phyloP scores from a whole-genome alignment of 352 stramenopile species.

The Phytophthora melonis region DNA sequence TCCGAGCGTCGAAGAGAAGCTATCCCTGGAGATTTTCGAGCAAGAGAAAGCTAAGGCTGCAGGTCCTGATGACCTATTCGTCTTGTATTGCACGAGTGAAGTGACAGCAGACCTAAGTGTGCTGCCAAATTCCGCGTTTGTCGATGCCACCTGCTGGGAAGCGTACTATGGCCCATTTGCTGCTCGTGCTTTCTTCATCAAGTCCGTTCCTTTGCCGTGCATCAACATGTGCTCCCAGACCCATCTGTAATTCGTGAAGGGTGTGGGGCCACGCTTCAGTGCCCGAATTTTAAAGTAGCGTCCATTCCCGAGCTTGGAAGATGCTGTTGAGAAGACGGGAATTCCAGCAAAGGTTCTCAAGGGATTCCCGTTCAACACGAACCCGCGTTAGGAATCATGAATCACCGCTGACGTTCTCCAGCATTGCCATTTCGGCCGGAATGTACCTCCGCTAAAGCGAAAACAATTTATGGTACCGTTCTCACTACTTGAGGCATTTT shows the following conservation, averaged over 20 bases:
- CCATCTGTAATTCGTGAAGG: constrained; percentile 8
- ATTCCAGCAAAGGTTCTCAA: constrained; percentile 10
- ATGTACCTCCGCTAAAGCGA: constrained; percentile 20
- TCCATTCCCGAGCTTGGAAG: constrained; percentile 19
- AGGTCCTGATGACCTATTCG: constrained; percentile 17
- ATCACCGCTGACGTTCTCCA: constrained; percentile 28
- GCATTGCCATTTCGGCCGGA: constrained; percentile 24
- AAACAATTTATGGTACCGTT: neutral
- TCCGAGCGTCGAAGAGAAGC: constrained; percentile 10
- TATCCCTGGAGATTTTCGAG: constrained; percentile 9
- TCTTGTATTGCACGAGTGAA: constrained; percentile 23
- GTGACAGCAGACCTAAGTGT: constrained; percentile 10
- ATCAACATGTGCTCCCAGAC: constrained; percentile 5
- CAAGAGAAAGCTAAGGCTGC: constrained; percentile 11
- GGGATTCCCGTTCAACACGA: constrained; percentile 9
- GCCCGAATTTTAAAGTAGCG: constrained; percentile 1
- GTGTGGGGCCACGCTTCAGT: constrained; percentile 1
- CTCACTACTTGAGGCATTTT: too few relatives aligned
- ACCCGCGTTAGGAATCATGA: constrained; percentile 3
- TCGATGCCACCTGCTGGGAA: constrained; percentile 28
- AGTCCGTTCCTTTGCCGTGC: constrained; percentile 9
- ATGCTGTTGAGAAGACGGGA: constrained; percentile 9
- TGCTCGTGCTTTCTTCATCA: constrained; percentile 27
- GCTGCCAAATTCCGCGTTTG: constrained; percentile 23
- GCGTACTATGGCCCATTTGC: constrained; percentile 26